phyloP scores from a whole-genome alignment of 306 rosid species.

The Lathyrus sativus region DNA sequence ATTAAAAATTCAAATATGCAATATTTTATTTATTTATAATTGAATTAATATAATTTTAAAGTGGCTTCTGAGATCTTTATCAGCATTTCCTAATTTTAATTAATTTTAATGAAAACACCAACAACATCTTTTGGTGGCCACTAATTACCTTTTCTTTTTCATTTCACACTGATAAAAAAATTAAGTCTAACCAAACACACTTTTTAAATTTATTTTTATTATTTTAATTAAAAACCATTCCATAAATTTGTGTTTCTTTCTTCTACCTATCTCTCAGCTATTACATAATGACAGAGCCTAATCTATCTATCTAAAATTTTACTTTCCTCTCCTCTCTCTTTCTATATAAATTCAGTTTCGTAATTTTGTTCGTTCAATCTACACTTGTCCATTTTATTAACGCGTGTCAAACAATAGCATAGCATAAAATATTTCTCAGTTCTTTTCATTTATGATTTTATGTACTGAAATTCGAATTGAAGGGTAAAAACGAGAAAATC shows the following conservation, averaged over 20 bases:
- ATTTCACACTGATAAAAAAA: conserved; percentile 24
- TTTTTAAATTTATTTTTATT: no score
- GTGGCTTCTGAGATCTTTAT: no score
- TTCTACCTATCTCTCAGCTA: not conserved
- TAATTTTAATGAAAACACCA: conserved; percentile 2
- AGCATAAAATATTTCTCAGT: conserved; percentile 13
- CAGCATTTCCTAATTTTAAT: no score
- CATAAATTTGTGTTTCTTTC: not conserved
- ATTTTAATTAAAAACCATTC: no score
- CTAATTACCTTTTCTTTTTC: not conserved
- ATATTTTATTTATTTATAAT: no score
- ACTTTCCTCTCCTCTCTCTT: not conserved
- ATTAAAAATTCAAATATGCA: no score
- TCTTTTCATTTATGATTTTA: not conserved
- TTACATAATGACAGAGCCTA: no score
- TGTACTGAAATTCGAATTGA: not conserved
- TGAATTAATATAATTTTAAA: no score
- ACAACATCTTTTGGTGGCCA: conserved; percentile 38
- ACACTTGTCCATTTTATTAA: conserved; percentile 31
- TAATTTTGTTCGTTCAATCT: conserved; percentile 21
- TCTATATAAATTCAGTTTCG: not conserved
- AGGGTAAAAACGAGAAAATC: not conserved
- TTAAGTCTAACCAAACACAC: conserved; percentile 3
- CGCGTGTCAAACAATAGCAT: conserved; percentile 12
- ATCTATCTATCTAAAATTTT: not conserved